These are phyloP conservation scores for Debaryomyces psychrophilus DNA, from an alignment of 1,139 yeast genomes.

Conservation along the genomic window DNA sequence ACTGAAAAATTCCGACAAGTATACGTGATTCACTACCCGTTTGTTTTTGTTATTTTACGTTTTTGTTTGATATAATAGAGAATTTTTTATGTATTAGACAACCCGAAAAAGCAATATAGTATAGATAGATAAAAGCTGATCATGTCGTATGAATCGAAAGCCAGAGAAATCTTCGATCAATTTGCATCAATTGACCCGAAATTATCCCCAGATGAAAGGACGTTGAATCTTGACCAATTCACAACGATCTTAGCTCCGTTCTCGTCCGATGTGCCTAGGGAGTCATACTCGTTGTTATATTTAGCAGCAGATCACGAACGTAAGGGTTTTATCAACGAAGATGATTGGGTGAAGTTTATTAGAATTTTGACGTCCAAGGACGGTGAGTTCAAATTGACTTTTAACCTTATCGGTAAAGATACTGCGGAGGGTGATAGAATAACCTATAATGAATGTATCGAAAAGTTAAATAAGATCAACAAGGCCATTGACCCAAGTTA, in stretches of 20 bases:
- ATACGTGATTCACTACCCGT: neutral
- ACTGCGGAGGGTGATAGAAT: constrained; percentile 26
- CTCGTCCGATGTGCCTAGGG: constrained; percentile 44
- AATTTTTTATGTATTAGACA: constrained; percentile 7
- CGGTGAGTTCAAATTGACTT: constrained; percentile 60
- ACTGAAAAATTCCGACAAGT: constrained; percentile 5
- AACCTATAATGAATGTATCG: constrained; percentile 44
- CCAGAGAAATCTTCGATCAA: constrained; percentile 45
- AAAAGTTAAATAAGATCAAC: constrained; percentile 41
- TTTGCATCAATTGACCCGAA: constrained; percentile 35
- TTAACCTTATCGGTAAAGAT: constrained; percentile 50
- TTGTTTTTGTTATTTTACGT: constrained; percentile 4
- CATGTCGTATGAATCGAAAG: constrained; percentile 32
- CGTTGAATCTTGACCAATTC: constrained; percentile 41
- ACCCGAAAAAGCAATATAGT: neutral
- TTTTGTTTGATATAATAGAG: constrained; percentile 8
- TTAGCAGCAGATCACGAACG: constrained; percentile 63
- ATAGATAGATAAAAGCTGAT: constrained; percentile 5
- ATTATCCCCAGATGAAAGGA: constrained; percentile 18
- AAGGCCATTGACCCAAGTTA: constrained; percentile 46
- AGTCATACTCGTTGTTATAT: constrained; percentile 54
- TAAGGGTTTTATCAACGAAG: constrained; percentile 62
- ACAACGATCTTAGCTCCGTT: constrained; percentile 47
- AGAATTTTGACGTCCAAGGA: constrained; percentile 56
- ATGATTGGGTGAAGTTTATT: constrained; percentile 64